Conservation (phyloP, 179 eudicot species). For the Beta corolliflora region DNA sequence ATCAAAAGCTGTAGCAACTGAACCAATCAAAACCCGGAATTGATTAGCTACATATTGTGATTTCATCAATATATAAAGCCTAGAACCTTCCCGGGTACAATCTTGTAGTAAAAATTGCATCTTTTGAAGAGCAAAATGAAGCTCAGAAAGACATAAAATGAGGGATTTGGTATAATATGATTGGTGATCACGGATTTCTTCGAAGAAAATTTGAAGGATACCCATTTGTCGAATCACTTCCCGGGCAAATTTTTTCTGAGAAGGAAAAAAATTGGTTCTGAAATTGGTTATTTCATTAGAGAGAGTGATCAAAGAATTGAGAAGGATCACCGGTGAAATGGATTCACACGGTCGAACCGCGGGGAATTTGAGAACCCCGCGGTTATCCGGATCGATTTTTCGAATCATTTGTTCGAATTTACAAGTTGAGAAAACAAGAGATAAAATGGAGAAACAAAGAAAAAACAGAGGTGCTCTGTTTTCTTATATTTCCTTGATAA, state of each 20-base stretch:
- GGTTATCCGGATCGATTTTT: conserved; percentile 42
- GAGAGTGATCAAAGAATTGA: conserved; percentile 56
- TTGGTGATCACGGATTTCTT: conserved; percentile 45
- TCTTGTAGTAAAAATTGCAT: conserved; percentile 57
- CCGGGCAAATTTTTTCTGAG: conserved; percentile 50
- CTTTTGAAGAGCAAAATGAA: conserved; percentile 67
- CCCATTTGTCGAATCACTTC: conserved; percentile 59
- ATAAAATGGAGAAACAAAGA: neutral
- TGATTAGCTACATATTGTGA: conserved; percentile 44
- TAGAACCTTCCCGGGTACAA: conserved; percentile 56
- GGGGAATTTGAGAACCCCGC: conserved; percentile 65
- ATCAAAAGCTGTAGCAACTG: conserved; percentile 58
- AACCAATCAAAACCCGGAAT: conserved; percentile 40
- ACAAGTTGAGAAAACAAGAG: neutral
- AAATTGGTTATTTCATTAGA: conserved; percentile 40
- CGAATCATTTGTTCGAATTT: conserved; percentile 40
- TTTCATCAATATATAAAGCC: conserved; percentile 56
- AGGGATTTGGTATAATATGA: conserved; percentile 27
- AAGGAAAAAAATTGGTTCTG: conserved; percentile 41
- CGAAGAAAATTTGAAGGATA: conserved; percentile 60
- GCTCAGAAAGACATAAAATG: conserved; percentile 65
- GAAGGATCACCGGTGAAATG: conserved; percentile 54
- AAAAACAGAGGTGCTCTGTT: conserved; percentile 31
- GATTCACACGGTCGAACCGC: conserved; percentile 74
- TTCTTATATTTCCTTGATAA: neutral